phyloP scores from a whole-genome alignment of 176 grass and related monocot genomes.

The Eremochloa ophiuroides region DNA sequence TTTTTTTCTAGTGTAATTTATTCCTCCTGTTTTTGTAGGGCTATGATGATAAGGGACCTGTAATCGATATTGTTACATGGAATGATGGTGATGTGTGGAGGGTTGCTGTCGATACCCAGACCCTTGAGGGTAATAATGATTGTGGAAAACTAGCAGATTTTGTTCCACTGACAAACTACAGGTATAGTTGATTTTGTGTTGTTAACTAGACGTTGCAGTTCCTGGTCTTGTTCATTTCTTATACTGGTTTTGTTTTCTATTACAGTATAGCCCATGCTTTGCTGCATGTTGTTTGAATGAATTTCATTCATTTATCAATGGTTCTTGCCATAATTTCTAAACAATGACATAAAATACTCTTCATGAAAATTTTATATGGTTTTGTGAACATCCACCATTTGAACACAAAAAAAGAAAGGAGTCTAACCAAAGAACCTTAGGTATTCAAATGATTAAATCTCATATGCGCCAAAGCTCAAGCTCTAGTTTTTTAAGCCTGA shows the following conservation, averaged over 20 bases:
- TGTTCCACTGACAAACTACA: conserved; percentile 91
- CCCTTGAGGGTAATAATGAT: conserved; percentile 54
- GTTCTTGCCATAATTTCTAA: not conserved
- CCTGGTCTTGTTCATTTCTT: conserved; percentile 11
- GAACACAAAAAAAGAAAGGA: not conserved
- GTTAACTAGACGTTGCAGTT: not conserved
- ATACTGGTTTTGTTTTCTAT: not conserved
- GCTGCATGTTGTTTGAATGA: not conserved
- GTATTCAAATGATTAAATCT: not conserved
- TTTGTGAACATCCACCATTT: not conserved
- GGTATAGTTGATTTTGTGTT: conserved; percentile 38
- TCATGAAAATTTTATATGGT: not conserved
- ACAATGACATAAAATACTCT: not conserved
- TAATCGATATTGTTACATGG: conserved; percentile 93
- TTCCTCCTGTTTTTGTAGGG: conserved; percentile 48
- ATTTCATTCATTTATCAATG: not conserved
- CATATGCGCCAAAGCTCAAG: not conserved
- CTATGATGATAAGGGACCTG: conserved; percentile 89
- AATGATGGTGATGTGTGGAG: conserved; percentile 96
- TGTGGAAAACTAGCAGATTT: conserved; percentile 89
- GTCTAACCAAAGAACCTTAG: not conserved
- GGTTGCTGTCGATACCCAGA: conserved; percentile 93
- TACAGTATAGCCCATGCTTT: not conserved
- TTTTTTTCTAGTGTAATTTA: conserved; percentile 26
- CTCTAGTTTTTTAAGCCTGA: not conserved